phyloP scores from a whole-genome alignment of 805 yeast genomes.

The Teunomyces aglyptinius region DNA sequence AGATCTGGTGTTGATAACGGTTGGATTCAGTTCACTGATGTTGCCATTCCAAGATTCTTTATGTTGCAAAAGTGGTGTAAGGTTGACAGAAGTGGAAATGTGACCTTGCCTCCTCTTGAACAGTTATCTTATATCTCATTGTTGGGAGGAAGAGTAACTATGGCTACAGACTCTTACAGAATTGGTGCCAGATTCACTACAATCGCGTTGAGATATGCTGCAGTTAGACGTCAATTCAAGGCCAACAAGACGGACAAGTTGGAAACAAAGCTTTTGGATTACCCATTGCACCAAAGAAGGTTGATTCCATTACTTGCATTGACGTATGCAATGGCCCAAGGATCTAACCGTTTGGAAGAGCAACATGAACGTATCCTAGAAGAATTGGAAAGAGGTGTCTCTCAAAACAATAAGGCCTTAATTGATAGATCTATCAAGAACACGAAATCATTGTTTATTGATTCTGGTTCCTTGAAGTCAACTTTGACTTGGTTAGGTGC shows the following conservation, averaged over 20 bases:
- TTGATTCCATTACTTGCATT: slow-evolving; percentile 44
- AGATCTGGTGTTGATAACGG: slow-evolving; percentile 50
- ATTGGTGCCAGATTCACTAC: slow-evolving; percentile 41
- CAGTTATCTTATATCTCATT: slow-evolving; percentile 44
- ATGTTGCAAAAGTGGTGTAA: slow-evolving; percentile 47
- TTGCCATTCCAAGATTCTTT: slow-evolving; percentile 43
- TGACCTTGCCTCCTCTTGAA: slow-evolving; percentile 43
- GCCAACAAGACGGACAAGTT: slow-evolving; percentile 24
- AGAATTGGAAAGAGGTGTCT: slow-evolving; percentile 38
- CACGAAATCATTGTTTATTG: slow-evolving; percentile 44
- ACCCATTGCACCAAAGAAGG: slow-evolving; percentile 46
- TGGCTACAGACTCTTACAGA: slow-evolving; percentile 45
- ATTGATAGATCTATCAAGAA: slow-evolving; percentile 33
- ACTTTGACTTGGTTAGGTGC: slow-evolving; percentile 46
- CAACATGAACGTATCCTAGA: slow-evolving; percentile 30
- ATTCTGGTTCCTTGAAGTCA: slow-evolving; percentile 44
- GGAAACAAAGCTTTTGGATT: slow-evolving; percentile 44
- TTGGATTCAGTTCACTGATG: slow-evolving; percentile 47
- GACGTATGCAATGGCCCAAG: slow-evolving; percentile 36
- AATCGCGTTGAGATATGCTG: slow-evolving; percentile 44
- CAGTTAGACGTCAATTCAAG: slow-evolving; percentile 46
- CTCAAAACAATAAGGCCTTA: slow-evolving; percentile 26
- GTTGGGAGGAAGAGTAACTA: slow-evolving; percentile 44
- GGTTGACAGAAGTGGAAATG: slow-evolving; percentile 40
- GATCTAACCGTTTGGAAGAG: slow-evolving; percentile 38